Base-by-base conservation (phyloP, 2,329 filamentous ascomycete genomes). In the Colletotrichum sublineola region DNA sequence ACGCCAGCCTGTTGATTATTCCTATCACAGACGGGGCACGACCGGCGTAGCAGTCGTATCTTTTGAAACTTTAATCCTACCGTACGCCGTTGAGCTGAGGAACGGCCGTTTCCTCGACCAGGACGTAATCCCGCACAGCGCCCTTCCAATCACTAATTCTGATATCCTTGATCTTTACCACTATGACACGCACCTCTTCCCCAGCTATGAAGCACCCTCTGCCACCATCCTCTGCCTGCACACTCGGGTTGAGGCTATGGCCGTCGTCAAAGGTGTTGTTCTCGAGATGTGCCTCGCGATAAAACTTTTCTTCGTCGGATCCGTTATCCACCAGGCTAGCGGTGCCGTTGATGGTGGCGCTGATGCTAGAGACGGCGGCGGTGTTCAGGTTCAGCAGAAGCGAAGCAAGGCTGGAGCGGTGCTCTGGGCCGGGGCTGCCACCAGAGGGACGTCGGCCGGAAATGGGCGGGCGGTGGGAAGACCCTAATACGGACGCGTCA, bases 91-190 rank as follows among this genome's bases (percentile, higher is more conserved):
- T 88, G 14, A 86, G 72, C 55, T 62, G 70, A n/a, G 70, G 55
- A 42, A 48, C 36, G 1, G 74, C 71, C 5, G 70, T 79, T 38
- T 80, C 79, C n/a, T 83, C 79, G 3, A 82, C 81, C 71, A 89
- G 78, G 1, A 86, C 86, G 84, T 86, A 98, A 80, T 98, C 96
- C 77, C 93, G 90, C 5, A 98, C 94, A 18, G 91, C 90, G n/a
- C 96, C 96, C 84, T 97, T 97, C 93, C 93, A 97, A 81, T 97
- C 96, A 75, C 93, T 95, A 77, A 97, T 97, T 78, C 95, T 89
- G 61, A 96, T 95, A 79, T 95, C 94, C 77, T 88, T 89, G 76
- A 98, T 94, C 77, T 88, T 90, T 9, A 98, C 96, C 7, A 96
- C 89, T 44, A 98, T 94, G 8, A 98, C 95, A 61, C 93, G 88